These are phyloP conservation scores for Diaporthe sp. DNA, from an alignment of 2,329 filamentous ascomycete genomes.

Conservation along the genomic window DNA sequence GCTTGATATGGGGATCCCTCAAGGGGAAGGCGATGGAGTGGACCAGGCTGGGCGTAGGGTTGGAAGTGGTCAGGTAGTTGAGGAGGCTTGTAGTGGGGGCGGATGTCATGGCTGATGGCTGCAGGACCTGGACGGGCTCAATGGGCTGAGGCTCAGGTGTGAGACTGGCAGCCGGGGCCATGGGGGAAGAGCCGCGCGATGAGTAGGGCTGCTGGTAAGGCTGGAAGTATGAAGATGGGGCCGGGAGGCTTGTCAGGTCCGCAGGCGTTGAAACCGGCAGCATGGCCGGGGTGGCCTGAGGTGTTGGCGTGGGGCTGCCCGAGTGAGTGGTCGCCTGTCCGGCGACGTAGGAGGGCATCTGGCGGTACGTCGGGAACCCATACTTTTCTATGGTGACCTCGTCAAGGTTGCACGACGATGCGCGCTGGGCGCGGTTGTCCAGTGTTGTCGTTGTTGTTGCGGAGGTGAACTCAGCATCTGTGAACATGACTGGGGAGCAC, in stretches of 20 bases:
- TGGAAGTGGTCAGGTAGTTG: conserved; percentile 82
- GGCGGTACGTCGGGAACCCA: conserved; percentile 87
- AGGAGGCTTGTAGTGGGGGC: conserved; percentile 77
- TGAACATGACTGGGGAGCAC: conserved; percentile 74
- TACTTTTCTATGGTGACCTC: conserved; percentile 76
- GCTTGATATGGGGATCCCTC: conserved; percentile 77
- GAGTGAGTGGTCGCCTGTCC: conserved; percentile 45
- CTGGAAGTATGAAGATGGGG: conserved; percentile 54
- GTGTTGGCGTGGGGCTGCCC: conserved; percentile 45
- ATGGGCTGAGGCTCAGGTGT: conserved; percentile 53
- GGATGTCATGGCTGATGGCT: conserved; percentile 54
- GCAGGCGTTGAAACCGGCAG: conserved; percentile 48
- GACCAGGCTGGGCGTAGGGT: conserved; percentile 86
- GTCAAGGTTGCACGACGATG: conserved; percentile 78
- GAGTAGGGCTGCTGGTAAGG: conserved; percentile 57
- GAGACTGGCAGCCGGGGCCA: conserved; percentile 53
- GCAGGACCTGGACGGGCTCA: conserved; percentile 49
- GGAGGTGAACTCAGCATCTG: conserved; percentile 54
- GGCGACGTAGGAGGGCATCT: conserved; percentile 71
- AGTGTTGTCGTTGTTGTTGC: conserved; percentile 30
- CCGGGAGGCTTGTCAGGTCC: conserved; percentile 47
- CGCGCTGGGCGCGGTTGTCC: conserved; percentile 66
- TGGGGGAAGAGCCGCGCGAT: conserved; percentile 60
- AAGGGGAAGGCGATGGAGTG: conserved; percentile 80
- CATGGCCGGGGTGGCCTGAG: conserved; percentile 46